phyloP scores from a whole-genome alignment of 495 filamentous ascomycete genomes.

The Xylaria grammica region DNA sequence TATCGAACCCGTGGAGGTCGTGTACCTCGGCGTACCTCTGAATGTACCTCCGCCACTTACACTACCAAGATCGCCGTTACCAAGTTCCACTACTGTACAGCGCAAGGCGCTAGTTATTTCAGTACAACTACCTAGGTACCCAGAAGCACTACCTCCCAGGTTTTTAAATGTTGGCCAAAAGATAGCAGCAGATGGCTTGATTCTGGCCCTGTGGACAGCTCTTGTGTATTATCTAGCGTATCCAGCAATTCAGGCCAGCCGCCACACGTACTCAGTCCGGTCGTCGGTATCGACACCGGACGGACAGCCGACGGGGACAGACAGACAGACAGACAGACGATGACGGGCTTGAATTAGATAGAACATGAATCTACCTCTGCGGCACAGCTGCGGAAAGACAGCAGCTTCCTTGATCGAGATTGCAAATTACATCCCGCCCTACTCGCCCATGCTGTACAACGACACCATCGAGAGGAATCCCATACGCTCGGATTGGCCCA shows the following conservation, averaged over 20 bases:
- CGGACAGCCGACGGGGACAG: no score
- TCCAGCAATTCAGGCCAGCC: neutral
- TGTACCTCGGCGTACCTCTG: neutral
- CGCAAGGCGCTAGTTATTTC: conserved; percentile 10
- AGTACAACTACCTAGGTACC: neutral
- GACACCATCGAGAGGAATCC: neutral
- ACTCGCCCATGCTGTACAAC: neutral
- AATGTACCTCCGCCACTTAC: conserved; percentile 5
- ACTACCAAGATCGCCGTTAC: conserved; percentile 11
- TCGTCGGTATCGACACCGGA: no score
- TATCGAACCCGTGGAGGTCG: neutral
- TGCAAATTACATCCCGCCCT: neutral
- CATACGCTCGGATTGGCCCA: conserved; percentile 1
- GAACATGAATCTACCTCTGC: no score
- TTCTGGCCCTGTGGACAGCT: neutral
- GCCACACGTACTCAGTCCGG: no score
- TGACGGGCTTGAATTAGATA: neutral
- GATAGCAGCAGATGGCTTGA: neutral
- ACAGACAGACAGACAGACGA: no score
- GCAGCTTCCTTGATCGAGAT: no score
- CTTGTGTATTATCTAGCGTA: neutral
- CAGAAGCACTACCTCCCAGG: neutral
- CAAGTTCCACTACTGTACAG: neutral
- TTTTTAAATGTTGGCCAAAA: neutral
- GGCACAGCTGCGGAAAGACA: no score